Evolutionary conservation across 2,329 filamentous ascomycete genomes (phyloP).

Genomic region (Colletotrichum sp.): DNA sequence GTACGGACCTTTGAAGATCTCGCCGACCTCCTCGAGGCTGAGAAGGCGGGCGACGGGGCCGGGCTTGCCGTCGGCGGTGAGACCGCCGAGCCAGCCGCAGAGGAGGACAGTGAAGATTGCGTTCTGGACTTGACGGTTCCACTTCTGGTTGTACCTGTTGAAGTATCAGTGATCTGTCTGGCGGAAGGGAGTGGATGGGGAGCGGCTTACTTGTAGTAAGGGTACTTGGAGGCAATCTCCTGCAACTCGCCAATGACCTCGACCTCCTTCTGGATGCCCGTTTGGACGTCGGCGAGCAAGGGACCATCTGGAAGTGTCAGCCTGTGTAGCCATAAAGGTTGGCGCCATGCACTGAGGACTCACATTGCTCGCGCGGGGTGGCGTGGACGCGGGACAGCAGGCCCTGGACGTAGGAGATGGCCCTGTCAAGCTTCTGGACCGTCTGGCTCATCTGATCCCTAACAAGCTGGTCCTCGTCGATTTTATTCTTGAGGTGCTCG

Average conservation of each 20-base stretch:
- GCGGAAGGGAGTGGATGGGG: not conserved
- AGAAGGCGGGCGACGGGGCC: slow-evolving; percentile 70
- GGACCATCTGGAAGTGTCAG: slow-evolving; percentile 71
- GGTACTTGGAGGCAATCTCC: slow-evolving; percentile 78
- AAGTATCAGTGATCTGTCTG: not conserved
- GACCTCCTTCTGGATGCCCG: slow-evolving; percentile 74
- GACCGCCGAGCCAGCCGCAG: slow-evolving; percentile 80
- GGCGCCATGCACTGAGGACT: slow-evolving; percentile 23
- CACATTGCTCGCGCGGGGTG: slow-evolving; percentile 69
- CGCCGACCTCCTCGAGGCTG: slow-evolving; percentile 87
- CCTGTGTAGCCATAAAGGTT: slow-evolving; percentile 50
- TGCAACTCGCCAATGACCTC: slow-evolving; percentile 74
- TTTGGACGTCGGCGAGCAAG: slow-evolving; percentile 73
- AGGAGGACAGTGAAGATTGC: slow-evolving; percentile 65
- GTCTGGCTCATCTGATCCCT: slow-evolving; percentile 85
- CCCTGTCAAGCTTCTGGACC: slow-evolving; percentile 81
- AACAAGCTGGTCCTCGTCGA: slow-evolving; percentile 84
- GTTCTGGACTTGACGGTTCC: slow-evolving; percentile 85
- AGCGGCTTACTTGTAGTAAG: slow-evolving; percentile 85
- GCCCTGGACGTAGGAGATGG: slow-evolving; percentile 81
- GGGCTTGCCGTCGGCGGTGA: slow-evolving; percentile 57
- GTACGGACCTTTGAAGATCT: slow-evolving; percentile 71
- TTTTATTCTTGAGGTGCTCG: slow-evolving; percentile 83
- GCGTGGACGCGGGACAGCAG: slow-evolving; percentile 90
- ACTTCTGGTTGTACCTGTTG: slow-evolving; percentile 77